Evolutionary conservation across 2,329 filamentous ascomycete genomes (phyloP).

Genomic region (Botrytis elliptica): DNA sequence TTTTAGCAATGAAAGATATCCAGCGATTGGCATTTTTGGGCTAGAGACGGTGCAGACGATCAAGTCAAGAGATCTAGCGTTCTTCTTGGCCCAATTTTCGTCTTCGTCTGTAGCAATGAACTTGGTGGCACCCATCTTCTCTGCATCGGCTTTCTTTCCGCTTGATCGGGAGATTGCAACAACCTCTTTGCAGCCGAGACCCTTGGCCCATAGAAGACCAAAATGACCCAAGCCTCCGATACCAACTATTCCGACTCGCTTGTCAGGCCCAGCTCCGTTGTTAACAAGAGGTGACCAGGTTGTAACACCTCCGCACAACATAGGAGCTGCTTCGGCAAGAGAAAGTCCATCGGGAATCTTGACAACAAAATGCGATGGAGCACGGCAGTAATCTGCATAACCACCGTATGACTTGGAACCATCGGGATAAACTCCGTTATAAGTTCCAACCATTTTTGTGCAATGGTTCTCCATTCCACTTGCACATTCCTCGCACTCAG

Average conservation of each 20-base stretch:
- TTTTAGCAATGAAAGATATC: conserved; percentile 59
- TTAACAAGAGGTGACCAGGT: conserved; percentile 16
- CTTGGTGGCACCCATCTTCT: conserved; percentile 19
- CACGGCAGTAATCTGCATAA: conserved; percentile 20
- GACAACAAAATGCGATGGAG: conserved; percentile 18
- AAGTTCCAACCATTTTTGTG: conserved; percentile 8
- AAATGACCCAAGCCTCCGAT: conserved; percentile 73
- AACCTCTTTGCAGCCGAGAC: conserved; percentile 63
- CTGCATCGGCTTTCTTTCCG: conserved; percentile 18
- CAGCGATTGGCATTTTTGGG: conserved; percentile 57
- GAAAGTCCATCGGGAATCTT: conserved; percentile 20
- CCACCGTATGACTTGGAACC: conserved; percentile 20
- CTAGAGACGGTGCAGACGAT: conserved; percentile 56
- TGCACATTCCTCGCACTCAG: conserved; percentile 22
- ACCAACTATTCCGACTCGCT: conserved; percentile 67
- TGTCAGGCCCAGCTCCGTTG: conserved; percentile 37
- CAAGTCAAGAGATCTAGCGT: conserved; percentile 53
- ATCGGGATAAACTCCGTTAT: conserved; percentile 17
- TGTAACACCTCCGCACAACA: conserved; percentile 20
- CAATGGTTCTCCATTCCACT: conserved; percentile 18
- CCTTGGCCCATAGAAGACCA: conserved; percentile 65
- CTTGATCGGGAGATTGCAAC: conserved; percentile 49
- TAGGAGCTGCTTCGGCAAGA: conserved; percentile 18
- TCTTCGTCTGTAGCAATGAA: conserved; percentile 22
- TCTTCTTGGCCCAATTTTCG: conserved; percentile 48